These are phyloP conservation scores for Candida dajiaensis DNA, from an alignment of 805 yeast genomes.

Conservation along the genomic window DNA sequence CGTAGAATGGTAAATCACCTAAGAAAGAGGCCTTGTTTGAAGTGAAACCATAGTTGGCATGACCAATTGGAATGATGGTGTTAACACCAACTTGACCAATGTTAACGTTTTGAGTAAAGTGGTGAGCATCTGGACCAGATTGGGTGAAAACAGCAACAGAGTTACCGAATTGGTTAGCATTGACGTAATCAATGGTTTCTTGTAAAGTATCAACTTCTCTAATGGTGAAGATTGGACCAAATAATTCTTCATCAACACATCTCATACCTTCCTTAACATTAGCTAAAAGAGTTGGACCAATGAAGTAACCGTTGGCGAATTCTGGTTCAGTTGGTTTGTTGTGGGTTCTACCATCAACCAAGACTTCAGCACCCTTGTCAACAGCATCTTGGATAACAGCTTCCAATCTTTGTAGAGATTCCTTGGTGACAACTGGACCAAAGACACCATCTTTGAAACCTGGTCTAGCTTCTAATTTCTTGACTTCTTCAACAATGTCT, in stretches of 20 bases:
- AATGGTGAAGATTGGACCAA: constrained; percentile 68
- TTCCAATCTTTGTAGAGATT: constrained; percentile 46
- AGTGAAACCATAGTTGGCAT: constrained; percentile 78
- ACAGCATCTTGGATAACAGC: constrained; percentile 53
- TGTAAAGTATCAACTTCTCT: constrained; percentile 59
- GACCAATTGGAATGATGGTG: constrained; percentile 76
- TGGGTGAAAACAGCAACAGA: constrained; percentile 68
- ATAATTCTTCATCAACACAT: constrained; percentile 68
- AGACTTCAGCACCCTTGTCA: constrained; percentile 55
- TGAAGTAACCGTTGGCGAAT: constrained; percentile 60
- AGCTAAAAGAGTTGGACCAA: constrained; percentile 63
- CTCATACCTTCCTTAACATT: constrained; percentile 62
- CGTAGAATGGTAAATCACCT: constrained; percentile 79
- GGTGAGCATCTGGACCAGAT: constrained; percentile 63
- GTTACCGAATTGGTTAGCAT: constrained; percentile 57
- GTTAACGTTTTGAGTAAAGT: constrained; percentile 58
- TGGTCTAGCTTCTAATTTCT: constrained; percentile 50
- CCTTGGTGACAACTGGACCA: constrained; percentile 69
- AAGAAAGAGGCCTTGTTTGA: constrained; percentile 73
- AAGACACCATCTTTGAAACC: constrained; percentile 63
- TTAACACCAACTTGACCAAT: constrained; percentile 76
- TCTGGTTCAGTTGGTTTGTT: constrained; percentile 23
- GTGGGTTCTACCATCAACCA: constrained; percentile 54
- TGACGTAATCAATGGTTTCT: constrained; percentile 60
- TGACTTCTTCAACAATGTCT: constrained; percentile 54